phyloP scores from a whole-genome alignment of 1,284 basidiomycete species.

The Trichosporon sp. region DNA sequence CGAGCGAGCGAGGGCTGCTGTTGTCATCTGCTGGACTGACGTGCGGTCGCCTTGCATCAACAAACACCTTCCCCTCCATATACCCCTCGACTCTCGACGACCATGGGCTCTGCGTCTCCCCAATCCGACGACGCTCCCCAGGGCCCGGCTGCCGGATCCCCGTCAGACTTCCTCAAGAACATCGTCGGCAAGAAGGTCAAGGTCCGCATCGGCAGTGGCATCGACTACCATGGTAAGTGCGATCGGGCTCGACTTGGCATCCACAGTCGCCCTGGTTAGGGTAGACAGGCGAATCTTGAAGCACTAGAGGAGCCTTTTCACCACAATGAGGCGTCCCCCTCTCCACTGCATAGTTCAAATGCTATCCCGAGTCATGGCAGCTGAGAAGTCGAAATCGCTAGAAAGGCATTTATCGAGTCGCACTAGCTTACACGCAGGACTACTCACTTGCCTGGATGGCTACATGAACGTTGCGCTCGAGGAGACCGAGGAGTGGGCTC shows the following conservation, averaged over 20 bases:
- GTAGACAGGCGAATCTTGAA: no score
- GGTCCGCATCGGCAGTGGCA: constrained; percentile 88
- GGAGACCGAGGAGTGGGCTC: constrained; percentile 91
- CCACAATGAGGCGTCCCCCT: no score
- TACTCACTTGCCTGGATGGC: constrained; percentile 93
- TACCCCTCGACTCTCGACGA: neutral
- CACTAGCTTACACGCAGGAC: constrained; percentile 55
- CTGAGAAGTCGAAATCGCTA: neutral
- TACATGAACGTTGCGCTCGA: constrained; percentile 99
- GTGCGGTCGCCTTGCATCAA: neutral
- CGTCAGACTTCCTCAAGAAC: constrained; percentile 82
- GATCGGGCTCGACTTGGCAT: neutral
- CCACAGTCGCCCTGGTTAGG: neutral
- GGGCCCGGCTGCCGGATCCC: constrained; percentile 58
- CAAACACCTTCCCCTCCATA: neutral
- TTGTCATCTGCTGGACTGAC: neutral
- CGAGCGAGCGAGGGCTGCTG: neutral
- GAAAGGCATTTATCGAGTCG: no score
- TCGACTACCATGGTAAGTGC: constrained; percentile 83
- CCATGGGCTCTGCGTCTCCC: constrained; percentile 34
- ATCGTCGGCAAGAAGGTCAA: constrained; percentile 94
- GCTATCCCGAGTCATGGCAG: no score
- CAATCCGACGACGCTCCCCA: constrained; percentile 19
- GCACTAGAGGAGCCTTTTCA: neutral
- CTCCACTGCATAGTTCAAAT: no score